Evolutionary conservation across 2,329 filamentous ascomycete genomes (phyloP).

Genomic region (Fusarium proliferatum): DNA sequence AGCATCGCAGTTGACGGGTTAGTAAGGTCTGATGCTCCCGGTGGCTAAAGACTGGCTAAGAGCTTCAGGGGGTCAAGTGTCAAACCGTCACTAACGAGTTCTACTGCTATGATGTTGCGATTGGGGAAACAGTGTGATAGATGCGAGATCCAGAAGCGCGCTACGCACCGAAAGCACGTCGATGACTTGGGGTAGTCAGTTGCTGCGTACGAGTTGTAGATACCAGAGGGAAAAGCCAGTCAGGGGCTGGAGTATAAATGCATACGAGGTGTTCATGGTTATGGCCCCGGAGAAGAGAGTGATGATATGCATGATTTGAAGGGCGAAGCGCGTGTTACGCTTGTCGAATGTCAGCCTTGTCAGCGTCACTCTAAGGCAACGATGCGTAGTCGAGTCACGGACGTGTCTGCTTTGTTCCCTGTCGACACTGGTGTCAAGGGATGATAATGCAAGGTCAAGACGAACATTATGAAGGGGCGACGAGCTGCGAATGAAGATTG

Average conservation of each 20-base stretch:
- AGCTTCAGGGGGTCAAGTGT: background rate
- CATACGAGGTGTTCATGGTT: too few relatives aligned
- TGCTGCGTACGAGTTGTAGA: background rate
- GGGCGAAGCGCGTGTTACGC: background rate
- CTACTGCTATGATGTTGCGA: background rate
- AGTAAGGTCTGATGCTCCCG: background rate
- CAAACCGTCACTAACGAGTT: background rate
- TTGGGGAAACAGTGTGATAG: rapidly evolving
- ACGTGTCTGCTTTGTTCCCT: background rate
- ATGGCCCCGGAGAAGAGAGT: too few relatives aligned
- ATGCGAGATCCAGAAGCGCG: rapidly evolving
- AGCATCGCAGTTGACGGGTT: rapidly evolving
- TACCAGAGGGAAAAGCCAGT: background rate
- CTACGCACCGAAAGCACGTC: background rate
- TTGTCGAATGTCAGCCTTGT: background rate
- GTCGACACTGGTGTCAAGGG: background rate
- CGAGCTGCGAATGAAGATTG: background rate
- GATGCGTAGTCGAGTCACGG: background rate
- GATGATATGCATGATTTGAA: background rate
- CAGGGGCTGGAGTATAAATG: background rate
- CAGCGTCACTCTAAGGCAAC: background rate
- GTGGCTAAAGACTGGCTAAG: too few relatives aligned
- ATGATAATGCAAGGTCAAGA: background rate
- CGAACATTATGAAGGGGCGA: background rate
- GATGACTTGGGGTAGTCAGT: background rate